Conservation (phyloP, 2,329 filamentous ascomycete species). For the Xylariaceae sp. region DNA sequence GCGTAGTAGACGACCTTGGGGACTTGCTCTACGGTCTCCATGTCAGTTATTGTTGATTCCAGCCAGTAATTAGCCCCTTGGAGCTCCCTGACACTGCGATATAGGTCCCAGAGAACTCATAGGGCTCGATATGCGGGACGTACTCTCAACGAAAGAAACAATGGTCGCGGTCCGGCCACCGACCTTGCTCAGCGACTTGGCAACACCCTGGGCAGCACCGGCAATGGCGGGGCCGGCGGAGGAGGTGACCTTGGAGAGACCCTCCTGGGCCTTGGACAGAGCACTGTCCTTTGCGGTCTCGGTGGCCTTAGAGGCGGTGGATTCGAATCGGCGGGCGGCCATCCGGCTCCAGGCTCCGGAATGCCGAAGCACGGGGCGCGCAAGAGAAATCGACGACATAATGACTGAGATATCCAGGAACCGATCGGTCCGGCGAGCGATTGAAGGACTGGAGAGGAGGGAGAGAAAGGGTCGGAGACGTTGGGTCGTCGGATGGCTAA, state of each 20-base stretch:
- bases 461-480: background rate
- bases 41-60: slow-evolving; percentile 17
- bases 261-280: slow-evolving; percentile 66
- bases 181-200: slow-evolving; percentile 64
- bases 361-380: slow-evolving; percentile 34
- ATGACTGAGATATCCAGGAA: slow-evolving; percentile 12
- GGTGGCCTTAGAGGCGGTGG: slow-evolving; percentile 40
- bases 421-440: slow-evolving; percentile 1
- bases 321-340: slow-evolving; percentile 56
- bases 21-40: slow-evolving; percentile 59
- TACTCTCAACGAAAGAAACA: slow-evolving; percentile 81
- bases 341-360: slow-evolving; percentile 38
- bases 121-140: slow-evolving; percentile 36
- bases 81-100: background rate
- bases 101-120: background rate
- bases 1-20: slow-evolving; percentile 89
- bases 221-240: slow-evolving; percentile 73
- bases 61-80: background rate
- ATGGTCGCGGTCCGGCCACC: slow-evolving; percentile 78
- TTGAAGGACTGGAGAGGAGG: slow-evolving; percentile 20
- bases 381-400: slow-evolving; percentile 32
- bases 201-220: slow-evolving; percentile 63
- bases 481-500: slow-evolving; percentile 22
- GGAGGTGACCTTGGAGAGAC: slow-evolving; percentile 73
- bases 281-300: slow-evolving; percentile 34